These are phyloP conservation scores for Berkeleyomyces rouxiae DNA, from an alignment of 2,329 filamentous ascomycete species.

Conservation along the genomic window DNA sequence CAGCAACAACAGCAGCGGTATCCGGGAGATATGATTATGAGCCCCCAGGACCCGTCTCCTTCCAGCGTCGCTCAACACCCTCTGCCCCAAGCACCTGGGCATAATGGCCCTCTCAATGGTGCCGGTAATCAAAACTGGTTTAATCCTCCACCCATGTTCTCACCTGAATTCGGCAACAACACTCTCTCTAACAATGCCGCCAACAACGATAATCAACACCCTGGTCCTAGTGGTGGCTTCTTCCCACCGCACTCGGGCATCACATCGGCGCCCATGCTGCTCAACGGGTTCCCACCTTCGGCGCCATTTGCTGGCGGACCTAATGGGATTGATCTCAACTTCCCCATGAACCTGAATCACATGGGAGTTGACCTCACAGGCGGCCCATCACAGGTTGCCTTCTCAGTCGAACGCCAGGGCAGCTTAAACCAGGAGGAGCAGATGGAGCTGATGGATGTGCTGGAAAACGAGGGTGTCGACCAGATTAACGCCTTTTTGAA, in stretches of 20 bases:
- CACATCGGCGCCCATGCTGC: slow-evolving; percentile 22
- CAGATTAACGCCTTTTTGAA: slow-evolving; percentile 46
- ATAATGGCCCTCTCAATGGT: background rate
- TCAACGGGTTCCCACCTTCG: slow-evolving; percentile 17
- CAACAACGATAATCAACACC: slow-evolving; percentile 4
- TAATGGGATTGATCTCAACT: slow-evolving; percentile 15
- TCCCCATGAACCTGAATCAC: slow-evolving; percentile 20
- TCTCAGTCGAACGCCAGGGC: slow-evolving; percentile 39
- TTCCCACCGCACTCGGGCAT: slow-evolving; percentile 27
- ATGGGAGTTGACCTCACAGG: slow-evolving; percentile 14
- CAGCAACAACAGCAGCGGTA: slow-evolving; percentile 11
- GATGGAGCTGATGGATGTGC: slow-evolving; percentile 61
- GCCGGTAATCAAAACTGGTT: slow-evolving; percentile 6
- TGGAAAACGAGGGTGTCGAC: slow-evolving; percentile 51
- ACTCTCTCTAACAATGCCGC: slow-evolving; percentile 3
- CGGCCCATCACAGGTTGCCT: slow-evolving; percentile 19
- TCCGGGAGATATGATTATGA: background rate
- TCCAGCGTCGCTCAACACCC: slow-evolving; percentile 23
- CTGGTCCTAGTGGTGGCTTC: slow-evolving; percentile 12
- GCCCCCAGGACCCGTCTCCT: slow-evolving; percentile 11
- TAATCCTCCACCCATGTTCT: slow-evolving; percentile 12
- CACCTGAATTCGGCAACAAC: slow-evolving; percentile 6
- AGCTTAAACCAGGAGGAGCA: slow-evolving; percentile 68
- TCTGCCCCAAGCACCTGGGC: slow-evolving; percentile 16
- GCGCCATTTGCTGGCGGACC: slow-evolving; percentile 10